These are phyloP conservation scores for Russula compacta DNA, from an alignment of 768 basidiomycete species.

Conservation along the genomic window DNA sequence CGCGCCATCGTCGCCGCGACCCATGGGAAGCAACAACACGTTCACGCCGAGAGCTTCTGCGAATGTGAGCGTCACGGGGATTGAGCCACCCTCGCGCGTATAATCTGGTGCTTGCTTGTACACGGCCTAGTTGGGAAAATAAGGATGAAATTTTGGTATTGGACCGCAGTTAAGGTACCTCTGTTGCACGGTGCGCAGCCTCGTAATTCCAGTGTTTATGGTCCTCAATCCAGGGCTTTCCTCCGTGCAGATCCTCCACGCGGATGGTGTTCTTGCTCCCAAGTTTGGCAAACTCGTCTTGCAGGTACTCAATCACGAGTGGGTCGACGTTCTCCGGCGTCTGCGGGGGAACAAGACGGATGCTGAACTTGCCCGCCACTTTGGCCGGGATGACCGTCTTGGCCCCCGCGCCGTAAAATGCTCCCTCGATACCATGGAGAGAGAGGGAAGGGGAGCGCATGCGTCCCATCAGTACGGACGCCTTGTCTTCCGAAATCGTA, in stretches of 20 bases:
- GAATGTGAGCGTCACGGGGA: slow-evolving; percentile 90
- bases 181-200: slow-evolving; percentile 81
- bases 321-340: slow-evolving; percentile 66
- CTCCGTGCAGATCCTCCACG: slow-evolving; percentile 67
- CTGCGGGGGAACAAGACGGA: slow-evolving; percentile 88
- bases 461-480: slow-evolving; percentile 77
- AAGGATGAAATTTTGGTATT: not conserved
- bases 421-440: slow-evolving; percentile 93
- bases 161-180: slow-evolving; percentile 31
- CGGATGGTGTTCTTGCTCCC: slow-evolving; percentile 74
- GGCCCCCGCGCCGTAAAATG: slow-evolving; percentile 71
- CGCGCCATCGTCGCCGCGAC: slow-evolving; percentile 89
- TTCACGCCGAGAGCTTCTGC: slow-evolving; percentile 82
- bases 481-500: slow-evolving; percentile 70
- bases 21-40: slow-evolving; percentile 86
- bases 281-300: slow-evolving; percentile 76
- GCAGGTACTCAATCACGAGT: slow-evolving; percentile 59
- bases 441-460: slow-evolving; percentile 88
- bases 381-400: slow-evolving; percentile 95
- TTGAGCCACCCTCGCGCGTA: slow-evolving; percentile 89
- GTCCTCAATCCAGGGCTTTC: slow-evolving; percentile 85
- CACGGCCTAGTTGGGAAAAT: slow-evolving; percentile 30
- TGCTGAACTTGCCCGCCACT: slow-evolving; percentile 87
- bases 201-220: slow-evolving; percentile 88
- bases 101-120: slow-evolving; percentile 72